Conservation (phyloP, 2,329 filamentous ascomycete species). For the Paraconiothyrium sp. region DNA sequence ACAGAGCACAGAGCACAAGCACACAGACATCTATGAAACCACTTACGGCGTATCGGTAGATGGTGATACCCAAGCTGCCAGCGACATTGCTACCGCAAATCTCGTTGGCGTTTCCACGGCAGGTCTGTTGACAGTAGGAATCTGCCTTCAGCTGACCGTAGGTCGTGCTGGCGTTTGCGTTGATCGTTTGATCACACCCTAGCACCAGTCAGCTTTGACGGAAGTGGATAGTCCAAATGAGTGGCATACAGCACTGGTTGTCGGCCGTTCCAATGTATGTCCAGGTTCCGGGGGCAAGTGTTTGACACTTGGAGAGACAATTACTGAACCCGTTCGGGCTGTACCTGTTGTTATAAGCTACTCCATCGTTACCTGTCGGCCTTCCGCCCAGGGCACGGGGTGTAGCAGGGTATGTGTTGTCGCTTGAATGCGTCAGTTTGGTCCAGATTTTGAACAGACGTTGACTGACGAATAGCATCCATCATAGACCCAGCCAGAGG, state of each 20-base stretch:
- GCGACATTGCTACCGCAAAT: slow-evolving; percentile 1
- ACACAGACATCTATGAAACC: slow-evolving; percentile 17
- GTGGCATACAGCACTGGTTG: slow-evolving; percentile 28
- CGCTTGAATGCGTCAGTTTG: background rate
- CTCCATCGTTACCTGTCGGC: slow-evolving; percentile 5
- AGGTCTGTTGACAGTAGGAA: background rate
- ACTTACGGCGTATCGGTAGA: slow-evolving; percentile 17
- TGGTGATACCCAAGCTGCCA: slow-evolving; percentile 1
- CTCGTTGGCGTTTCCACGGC: background rate
- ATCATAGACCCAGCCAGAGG: slow-evolving; percentile 25
- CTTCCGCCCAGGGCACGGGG: slow-evolving; percentile 19
- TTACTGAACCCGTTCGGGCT: slow-evolving; percentile 17
- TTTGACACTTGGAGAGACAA: slow-evolving; percentile 18
- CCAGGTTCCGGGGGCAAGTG: slow-evolving; percentile 15
- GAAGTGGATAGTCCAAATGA: background rate
- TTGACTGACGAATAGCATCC: slow-evolving; percentile 28
- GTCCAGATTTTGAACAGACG: background rate
- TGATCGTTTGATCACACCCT: slow-evolving; percentile 16
- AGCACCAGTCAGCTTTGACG: background rate
- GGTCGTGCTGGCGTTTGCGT: slow-evolving; percentile 4
- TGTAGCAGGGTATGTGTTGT: background rate
- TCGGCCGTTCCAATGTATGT: slow-evolving; percentile 25
- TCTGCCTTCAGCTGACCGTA: slow-evolving; percentile 2
- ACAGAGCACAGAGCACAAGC: slow-evolving; percentile 19
- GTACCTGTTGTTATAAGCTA: slow-evolving; percentile 2